These are phyloP conservation scores for Tolypocladium ophioglossoides DNA, from an alignment of 2,329 filamentous ascomycete species.

Conservation along the genomic window DNA sequence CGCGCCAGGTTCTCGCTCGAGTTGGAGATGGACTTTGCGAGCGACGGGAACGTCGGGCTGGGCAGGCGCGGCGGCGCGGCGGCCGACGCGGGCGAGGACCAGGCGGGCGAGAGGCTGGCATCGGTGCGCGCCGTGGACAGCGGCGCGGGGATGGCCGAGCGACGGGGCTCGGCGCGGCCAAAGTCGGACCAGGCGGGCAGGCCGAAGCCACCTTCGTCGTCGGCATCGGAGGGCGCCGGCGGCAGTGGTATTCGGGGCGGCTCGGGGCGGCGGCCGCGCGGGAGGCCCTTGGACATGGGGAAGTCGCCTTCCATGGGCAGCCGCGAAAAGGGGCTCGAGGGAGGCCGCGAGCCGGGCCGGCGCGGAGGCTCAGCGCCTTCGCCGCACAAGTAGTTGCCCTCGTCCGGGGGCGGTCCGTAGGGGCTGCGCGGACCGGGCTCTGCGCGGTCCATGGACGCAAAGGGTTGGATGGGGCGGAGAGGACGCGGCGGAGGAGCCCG, in stretches of 20 bases:
- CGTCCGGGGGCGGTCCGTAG: conserved; percentile 1
- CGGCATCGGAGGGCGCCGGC: conserved; percentile 1
- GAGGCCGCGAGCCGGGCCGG: conserved; percentile 4
- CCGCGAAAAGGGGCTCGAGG: conserved; percentile 16
- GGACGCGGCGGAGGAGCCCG: conserved; percentile 11
- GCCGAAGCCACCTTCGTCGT: neutral
- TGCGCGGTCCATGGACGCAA: conserved; percentile 8
- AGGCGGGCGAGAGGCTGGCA: conserved; percentile 1
- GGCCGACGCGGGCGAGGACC: conserved; percentile 17
- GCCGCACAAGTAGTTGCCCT: conserved; percentile 4
- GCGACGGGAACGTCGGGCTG: conserved; percentile 24
- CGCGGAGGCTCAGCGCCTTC: conserved; percentile 3
- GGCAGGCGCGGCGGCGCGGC: conserved; percentile 20
- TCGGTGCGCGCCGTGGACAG: conserved; percentile 14
- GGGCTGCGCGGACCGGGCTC: conserved; percentile 10
- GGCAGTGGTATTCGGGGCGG: conserved; percentile 1
- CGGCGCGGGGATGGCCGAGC: conserved; percentile 24
- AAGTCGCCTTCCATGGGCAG: conserved; percentile 21
- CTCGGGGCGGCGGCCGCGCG: conserved; percentile 19
- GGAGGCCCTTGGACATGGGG: conserved; percentile 22
- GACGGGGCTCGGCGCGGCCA: conserved; percentile 15
- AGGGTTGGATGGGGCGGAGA: conserved; percentile 10
- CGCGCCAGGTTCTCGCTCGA: conserved; percentile 20
- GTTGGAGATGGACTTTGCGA: conserved; percentile 22
- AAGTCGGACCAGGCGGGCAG: conserved; percentile 11